phyloP scores from a whole-genome alignment of 768 basidiomycete species.

The Amanita pallidorosea region DNA sequence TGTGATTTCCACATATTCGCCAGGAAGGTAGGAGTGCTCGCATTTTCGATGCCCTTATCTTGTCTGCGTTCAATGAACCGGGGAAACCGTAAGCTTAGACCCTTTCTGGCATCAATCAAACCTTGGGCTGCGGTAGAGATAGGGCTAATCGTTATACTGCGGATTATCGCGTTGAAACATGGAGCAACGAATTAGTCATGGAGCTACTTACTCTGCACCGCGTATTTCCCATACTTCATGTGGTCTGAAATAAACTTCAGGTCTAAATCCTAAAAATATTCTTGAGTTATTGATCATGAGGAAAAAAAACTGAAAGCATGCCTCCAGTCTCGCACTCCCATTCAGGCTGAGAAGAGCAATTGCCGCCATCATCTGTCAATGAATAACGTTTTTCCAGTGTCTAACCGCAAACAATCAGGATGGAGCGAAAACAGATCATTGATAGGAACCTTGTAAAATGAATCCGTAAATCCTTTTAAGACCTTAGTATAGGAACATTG shows the following conservation, averaged over 20 bases:
- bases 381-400: constrained; percentile 54
- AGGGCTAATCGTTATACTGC: constrained; percentile 74
- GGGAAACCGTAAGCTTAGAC: constrained; percentile 82
- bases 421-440: not conserved
- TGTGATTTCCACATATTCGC: constrained; percentile 61
- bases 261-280: constrained; percentile 40
- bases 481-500: not conserved
- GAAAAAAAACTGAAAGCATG: constrained; percentile 15
- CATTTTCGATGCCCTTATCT: constrained; percentile 66
- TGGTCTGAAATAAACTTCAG: constrained; percentile 62
- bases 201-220: constrained; percentile 48
- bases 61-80: constrained; percentile 66
- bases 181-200: not conserved
- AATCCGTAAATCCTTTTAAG: constrained; percentile 72
- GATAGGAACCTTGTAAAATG: constrained; percentile 55
- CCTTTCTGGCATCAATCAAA: constrained; percentile 39
- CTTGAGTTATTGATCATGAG: not conserved
- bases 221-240: constrained; percentile 85
- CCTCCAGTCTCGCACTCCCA: constrained; percentile 64
- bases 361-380: constrained; percentile 33
- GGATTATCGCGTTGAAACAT: constrained; percentile 7
- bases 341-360: constrained; percentile 37
- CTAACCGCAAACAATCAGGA: constrained; percentile 24
- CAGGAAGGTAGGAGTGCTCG: constrained; percentile 62
- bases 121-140: constrained; percentile 73